phyloP scores from a whole-genome alignment of 768 basidiomycete genomes.

The Termitomyces sp. region DNA sequence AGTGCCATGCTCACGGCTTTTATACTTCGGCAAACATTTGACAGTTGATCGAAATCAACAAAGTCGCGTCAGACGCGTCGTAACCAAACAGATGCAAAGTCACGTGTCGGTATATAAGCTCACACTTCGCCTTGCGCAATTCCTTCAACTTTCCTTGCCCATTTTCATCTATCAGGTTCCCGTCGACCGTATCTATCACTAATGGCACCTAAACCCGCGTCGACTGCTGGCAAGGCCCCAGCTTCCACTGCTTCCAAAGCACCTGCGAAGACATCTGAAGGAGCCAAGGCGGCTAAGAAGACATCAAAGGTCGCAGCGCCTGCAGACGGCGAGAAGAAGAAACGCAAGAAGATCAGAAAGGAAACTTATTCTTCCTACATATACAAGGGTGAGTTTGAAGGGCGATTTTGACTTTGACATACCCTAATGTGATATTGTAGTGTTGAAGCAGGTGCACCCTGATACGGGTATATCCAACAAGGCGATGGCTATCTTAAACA shows the following conservation, averaged over 20 bases:
- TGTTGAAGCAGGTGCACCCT: slow-evolving; percentile 95
- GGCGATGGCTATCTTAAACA: slow-evolving; percentile 95
- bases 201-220: slow-evolving; percentile 74
- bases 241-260: slow-evolving; percentile 70
- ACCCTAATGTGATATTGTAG: slow-evolving; percentile 29
- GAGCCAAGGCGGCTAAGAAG: slow-evolving; percentile 76
- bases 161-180: slow-evolving; percentile 15
- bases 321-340: slow-evolving; percentile 78
- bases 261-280: slow-evolving; percentile 59
- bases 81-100: slow-evolving; percentile 30
- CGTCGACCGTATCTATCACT: slow-evolving; percentile 8
- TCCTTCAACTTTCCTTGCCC: slow-evolving; percentile 14
- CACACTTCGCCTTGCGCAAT: slow-evolving; percentile 10
- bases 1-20: slow-evolving; percentile 13
- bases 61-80: slow-evolving; percentile 34
- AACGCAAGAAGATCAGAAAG: slow-evolving; percentile 79
- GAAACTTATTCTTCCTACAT: slow-evolving; percentile 94
- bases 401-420: neutral
- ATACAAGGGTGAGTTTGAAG: slow-evolving; percentile 60
- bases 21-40: slow-evolving; percentile 17
- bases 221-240: slow-evolving; percentile 80
- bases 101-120: slow-evolving; percentile 30
- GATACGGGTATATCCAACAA: slow-evolving; percentile 99
- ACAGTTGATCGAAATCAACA: slow-evolving; percentile 16
- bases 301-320: slow-evolving; percentile 59